These are phyloP conservation scores for Hypoxylon perforatum DNA, from an alignment of 495 filamentous ascomycete species.

Conservation along the genomic window DNA sequence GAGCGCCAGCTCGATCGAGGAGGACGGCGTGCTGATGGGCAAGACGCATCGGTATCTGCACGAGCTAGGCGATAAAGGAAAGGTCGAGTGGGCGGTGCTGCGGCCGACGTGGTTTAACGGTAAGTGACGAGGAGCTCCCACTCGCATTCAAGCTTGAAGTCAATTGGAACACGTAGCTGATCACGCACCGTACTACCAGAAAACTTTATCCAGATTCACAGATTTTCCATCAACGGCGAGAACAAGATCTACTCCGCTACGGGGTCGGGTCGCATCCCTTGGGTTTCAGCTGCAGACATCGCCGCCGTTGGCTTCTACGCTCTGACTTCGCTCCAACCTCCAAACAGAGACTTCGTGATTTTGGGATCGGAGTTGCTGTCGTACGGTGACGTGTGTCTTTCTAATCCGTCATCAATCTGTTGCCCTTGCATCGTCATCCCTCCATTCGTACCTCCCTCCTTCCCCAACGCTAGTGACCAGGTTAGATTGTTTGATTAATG, in stretches of 20 bases:
- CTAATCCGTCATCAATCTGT: neutral
- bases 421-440: neutral
- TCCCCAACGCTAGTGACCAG: neutral
- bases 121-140: conserved; percentile 43
- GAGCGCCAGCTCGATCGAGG: conserved; percentile 49
- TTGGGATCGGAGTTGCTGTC: conserved; percentile 59
- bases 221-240: conserved; percentile 52
- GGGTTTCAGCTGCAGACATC: conserved; percentile 60
- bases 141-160: neutral
- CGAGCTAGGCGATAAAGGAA: conserved; percentile 50
- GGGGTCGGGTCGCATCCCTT: conserved; percentile 57
- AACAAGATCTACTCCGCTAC: conserved; percentile 58
- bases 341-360: conserved; percentile 57
- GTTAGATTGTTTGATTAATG: too few species aligned
- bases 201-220: conserved; percentile 46
- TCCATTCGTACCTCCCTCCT: too few species aligned
- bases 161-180: conserved; percentile 2
- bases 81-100: conserved; percentile 57
- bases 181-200: conserved; percentile 16
- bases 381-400: conserved; percentile 55
- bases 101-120: conserved; percentile 60
- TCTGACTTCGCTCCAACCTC: conserved; percentile 52
- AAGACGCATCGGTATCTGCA: conserved; percentile 50
- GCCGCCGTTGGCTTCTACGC: conserved; percentile 57
- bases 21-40: conserved; percentile 53